Base-by-base conservation (phyloP, 495 filamentous ascomycete genomes). In the Aspergillus indologenus region DNA sequence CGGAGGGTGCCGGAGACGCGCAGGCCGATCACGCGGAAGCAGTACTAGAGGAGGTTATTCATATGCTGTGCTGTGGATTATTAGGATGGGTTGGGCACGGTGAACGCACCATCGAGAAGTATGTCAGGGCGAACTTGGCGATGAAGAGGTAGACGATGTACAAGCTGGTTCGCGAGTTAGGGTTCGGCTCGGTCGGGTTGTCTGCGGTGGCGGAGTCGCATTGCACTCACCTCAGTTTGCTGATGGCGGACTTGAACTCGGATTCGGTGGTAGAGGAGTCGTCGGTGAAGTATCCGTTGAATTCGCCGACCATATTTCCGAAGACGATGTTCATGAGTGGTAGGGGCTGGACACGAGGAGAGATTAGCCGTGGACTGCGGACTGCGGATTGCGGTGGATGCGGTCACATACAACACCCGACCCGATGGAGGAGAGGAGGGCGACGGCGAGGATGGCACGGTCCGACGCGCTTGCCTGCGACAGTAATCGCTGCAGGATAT, bases 351-450 rank as follows among this genome's bases (percentile, higher is more conserved):
- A 22, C 34, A n/a, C 19, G 14, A 11, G 9, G n/a, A 34, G 49
- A 29, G 29, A n/a, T 44, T 51, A 18, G 43, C 3, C n/a, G n/a
- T n/a, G n/a, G n/a, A n/a, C n/a, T n/a, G n/a, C n/a, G n/a, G n/a
- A n/a, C n/a, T n/a, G n/a, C n/a, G n/a, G n/a, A n/a, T n/a, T n/a
- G n/a, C n/a, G n/a, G n/a, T n/a, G 19, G n/a, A 18, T 5, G 5
- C n/a, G 17, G 23, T 23, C 5, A 63, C 63, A 29, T 64, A 66
- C 64, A 50, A 89, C 87, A 29, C 89, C 90, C n/a, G 81, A 87
- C 22, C 77, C 82, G 62, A 92, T 86, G 52, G 89, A 77, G 56
- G 77, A 81, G 40, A 91, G 56, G 18, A 75, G 23, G 2, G 50
- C 57, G 7, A 59, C 12, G 12, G 26, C 44, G n/a, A 59, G 51